phyloP scores from a whole-genome alignment of 345 rosid genomes.

The Pistacia vera region DNA sequence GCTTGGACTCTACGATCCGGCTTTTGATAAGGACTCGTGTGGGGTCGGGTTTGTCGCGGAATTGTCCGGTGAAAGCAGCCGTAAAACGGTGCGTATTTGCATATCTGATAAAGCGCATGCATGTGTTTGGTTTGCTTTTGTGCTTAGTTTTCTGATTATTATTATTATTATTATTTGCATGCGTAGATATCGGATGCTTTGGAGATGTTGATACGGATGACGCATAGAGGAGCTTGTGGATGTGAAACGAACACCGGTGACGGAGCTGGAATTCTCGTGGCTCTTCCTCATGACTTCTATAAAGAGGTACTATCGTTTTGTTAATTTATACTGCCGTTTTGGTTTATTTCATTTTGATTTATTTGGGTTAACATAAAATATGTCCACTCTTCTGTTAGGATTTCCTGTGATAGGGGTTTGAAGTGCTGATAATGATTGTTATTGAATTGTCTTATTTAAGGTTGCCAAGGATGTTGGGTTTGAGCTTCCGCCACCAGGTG shows the following conservation, averaged over 20 bases:
- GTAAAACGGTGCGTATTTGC: constrained; percentile 64
- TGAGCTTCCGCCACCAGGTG: constrained; percentile 74
- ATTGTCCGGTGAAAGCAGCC: constrained; percentile 81
- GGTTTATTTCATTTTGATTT: not conserved
- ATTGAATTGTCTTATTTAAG: constrained; percentile 34
- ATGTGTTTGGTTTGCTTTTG: not conserved
- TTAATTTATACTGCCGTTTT: not conserved
- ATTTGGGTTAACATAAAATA: not conserved
- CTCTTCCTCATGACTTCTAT: constrained; percentile 81
- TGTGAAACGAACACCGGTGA: constrained; percentile 98
- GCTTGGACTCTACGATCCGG: constrained; percentile 91
- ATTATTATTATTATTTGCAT: not conserved
- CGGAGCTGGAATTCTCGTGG: constrained; percentile 97
- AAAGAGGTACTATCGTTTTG: constrained; percentile 48
- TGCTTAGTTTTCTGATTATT: not conserved
- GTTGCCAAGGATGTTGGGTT: constrained; percentile 75
- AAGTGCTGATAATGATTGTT: not conserved
- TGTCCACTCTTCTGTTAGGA: not conserved
- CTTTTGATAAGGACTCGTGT: constrained; percentile 93
- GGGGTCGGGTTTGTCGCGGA: constrained; percentile 99
- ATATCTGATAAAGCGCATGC: not conserved
- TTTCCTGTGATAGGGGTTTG: not conserved
- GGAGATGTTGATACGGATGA: constrained; percentile 95
- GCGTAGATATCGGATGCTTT: constrained; percentile 82
- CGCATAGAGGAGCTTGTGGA: constrained; percentile 99